phyloP scores from a whole-genome alignment of 2,329 filamentous ascomycete genomes.

The Clarireedia sp. region DNA sequence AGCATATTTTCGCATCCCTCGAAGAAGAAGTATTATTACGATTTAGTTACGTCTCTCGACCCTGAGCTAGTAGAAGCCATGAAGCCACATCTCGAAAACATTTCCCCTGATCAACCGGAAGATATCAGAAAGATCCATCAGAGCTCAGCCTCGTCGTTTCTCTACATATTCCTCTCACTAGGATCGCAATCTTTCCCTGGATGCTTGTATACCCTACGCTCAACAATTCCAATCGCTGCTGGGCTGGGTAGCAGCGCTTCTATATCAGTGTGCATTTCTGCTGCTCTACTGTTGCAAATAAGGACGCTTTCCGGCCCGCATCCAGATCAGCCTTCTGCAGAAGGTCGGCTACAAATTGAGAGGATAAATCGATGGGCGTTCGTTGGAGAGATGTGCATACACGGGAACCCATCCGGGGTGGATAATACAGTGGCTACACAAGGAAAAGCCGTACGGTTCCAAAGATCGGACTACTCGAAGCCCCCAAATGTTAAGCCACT shows the following conservation, averaged over 20 bases:
- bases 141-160: conserved; percentile 72
- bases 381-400: conserved; percentile 93
- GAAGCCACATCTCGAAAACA: conserved; percentile 64
- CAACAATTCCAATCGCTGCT: conserved; percentile 86
- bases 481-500: conserved; percentile 71
- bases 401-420: conserved; percentile 91
- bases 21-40: conserved; percentile 95
- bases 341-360: conserved; percentile 85
- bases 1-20: conserved; percentile 65
- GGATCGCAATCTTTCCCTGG: conserved; percentile 71
- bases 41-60: conserved; percentile 77
- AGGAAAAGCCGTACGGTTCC: conserved; percentile 89
- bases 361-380: conserved; percentile 98
- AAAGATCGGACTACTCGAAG: conserved; percentile 67
- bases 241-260: conserved; percentile 92
- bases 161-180: conserved; percentile 87
- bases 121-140: conserved; percentile 77
- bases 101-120: conserved; percentile 60
- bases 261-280: conserved; percentile 79
- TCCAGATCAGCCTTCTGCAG: conserved; percentile 78
- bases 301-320: conserved; percentile 84
- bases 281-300: conserved; percentile 79
- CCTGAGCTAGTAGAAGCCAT: conserved; percentile 72
- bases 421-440: conserved; percentile 94
- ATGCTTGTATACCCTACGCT: conserved; percentile 83